These are phyloP conservation scores for Aspergillus sp. DNA, from an alignment of 2,329 filamentous ascomycete genomes.

Conservation along the genomic window DNA sequence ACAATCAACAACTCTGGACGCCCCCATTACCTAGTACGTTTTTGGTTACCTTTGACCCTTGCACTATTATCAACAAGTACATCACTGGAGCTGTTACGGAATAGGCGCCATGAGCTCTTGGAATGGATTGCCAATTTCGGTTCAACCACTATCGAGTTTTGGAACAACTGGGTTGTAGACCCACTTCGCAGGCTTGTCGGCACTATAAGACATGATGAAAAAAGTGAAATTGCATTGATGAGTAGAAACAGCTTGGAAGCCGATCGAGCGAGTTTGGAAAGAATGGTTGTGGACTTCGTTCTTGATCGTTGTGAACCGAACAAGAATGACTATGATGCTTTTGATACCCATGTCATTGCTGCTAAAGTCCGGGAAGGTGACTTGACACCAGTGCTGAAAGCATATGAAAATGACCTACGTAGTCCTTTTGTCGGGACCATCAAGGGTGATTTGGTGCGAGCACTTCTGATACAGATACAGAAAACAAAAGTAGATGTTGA, in stretches of 20 bases:
- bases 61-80: conserved; percentile 83
- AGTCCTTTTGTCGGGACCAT: conserved; percentile 80
- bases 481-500: conserved; percentile 99
- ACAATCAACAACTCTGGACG: conserved; percentile 69
- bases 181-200: conserved; percentile 79
- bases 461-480: conserved; percentile 92
- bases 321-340: conserved; percentile 51
- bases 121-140: conserved; percentile 80
- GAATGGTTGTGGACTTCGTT: conserved; percentile 98
- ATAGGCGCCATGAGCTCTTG: conserved; percentile 72
- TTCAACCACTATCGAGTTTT: conserved; percentile 80
- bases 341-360: conserved; percentile 72
- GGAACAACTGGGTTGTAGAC: conserved; percentile 93
- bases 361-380: conserved; percentile 86
- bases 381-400: conserved; percentile 83
- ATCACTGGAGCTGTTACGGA: conserved; percentile 74
- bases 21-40: conserved; percentile 73
- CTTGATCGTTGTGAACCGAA: conserved; percentile 69
- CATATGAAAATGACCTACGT: conserved; percentile 86
- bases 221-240: conserved; percentile 94
- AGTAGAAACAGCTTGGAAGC: conserved; percentile 88
- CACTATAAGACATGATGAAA: conserved; percentile 89
- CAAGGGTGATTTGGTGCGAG: conserved; percentile 81
- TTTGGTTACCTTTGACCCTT: conserved; percentile 78
- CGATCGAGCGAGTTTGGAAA: conserved; percentile 86